Conservation (phyloP, 768 basidiomycete species). For the Coprinellus micaceus region DNA sequence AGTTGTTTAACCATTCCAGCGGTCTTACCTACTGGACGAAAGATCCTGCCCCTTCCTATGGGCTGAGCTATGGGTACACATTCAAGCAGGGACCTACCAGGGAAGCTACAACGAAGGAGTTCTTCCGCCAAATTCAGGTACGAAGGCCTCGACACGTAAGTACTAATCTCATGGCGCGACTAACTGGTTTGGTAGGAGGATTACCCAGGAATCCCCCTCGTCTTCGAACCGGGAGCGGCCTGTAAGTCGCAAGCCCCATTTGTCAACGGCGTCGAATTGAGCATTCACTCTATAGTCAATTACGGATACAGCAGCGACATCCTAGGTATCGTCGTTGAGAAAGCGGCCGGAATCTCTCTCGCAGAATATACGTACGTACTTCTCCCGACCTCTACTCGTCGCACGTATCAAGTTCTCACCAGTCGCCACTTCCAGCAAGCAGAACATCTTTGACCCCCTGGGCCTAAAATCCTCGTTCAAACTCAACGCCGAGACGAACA, state of each 20-base stretch:
- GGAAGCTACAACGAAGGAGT: constrained; percentile 14
- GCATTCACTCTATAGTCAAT: constrained; percentile 13
- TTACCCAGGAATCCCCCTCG: constrained; percentile 22
- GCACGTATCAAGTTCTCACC: background rate
- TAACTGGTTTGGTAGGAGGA: constrained; percentile 15
- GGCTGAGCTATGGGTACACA: constrained; percentile 12
- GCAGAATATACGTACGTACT: constrained; percentile 27
- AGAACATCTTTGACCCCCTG: constrained; percentile 29
- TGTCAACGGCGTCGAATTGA: background rate
- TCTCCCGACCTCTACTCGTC: background rate
- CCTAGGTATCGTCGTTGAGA: constrained; percentile 30
- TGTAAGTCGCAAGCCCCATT: constrained; percentile 14
- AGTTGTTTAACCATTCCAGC: constrained; percentile 27
- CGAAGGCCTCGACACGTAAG: constrained; percentile 20
- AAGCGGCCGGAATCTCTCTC: constrained; percentile 23
- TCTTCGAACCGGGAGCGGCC: constrained; percentile 27
- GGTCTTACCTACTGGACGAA: constrained; percentile 21
- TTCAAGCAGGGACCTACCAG: constrained; percentile 11
- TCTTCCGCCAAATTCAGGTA: constrained; percentile 23
- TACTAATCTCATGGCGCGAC: background rate
- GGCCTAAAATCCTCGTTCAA: constrained; percentile 26
- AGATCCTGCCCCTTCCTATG: background rate
- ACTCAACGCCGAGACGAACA: constrained; percentile 22
- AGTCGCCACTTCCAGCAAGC: constrained; percentile 15
- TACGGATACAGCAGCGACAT: constrained; percentile 30